These are phyloP conservation scores for Trametes cinnabarina DNA, from an alignment of 768 basidiomycete species.

Conservation along the genomic window DNA sequence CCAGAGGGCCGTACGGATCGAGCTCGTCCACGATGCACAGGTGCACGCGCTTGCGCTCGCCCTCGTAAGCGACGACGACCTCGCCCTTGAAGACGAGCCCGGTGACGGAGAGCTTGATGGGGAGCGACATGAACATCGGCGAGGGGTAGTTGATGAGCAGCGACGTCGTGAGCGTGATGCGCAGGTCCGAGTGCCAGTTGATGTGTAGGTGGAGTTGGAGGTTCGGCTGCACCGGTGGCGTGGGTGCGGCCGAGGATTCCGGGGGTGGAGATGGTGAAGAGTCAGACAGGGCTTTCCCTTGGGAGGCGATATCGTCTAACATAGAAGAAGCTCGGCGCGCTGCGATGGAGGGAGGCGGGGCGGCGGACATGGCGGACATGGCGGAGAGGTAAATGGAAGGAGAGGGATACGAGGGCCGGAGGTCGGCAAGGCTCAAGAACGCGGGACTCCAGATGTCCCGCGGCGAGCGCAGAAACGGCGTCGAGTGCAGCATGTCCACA, in stretches of 20 bases:
- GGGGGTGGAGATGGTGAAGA: conserved; percentile 10
- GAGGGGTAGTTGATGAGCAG: conserved; percentile 97
- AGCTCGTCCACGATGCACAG: conserved; percentile 85
- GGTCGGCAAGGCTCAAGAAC: conserved; percentile 25
- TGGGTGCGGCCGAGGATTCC: conserved; percentile 23
- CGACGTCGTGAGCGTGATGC: conserved; percentile 86
- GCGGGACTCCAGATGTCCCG: conserved; percentile 40
- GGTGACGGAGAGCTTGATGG: conserved; percentile 90
- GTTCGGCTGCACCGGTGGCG: conserved; percentile 54
- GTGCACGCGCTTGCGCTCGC: conserved; percentile 76
- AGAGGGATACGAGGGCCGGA: conserved; percentile 27
- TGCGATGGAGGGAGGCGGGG: neutral
- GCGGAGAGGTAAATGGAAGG: conserved; percentile 28
- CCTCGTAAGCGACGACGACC: conserved; percentile 89
- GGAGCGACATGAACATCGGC: conserved; percentile 93
- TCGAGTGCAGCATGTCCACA: conserved; percentile 55
- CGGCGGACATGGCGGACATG: conserved; percentile 17
- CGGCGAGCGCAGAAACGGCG: conserved; percentile 45
- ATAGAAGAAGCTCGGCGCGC: neutral
- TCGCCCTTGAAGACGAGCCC: conserved; percentile 86
- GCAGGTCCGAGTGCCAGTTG: conserved; percentile 84
- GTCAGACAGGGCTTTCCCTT: neutral
- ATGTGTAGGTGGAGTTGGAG: conserved; percentile 87
- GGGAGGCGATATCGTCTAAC: neutral
- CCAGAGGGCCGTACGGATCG: conserved; percentile 75